These are phyloP conservation scores for Aspergillus tanneri DNA, from an alignment of 2,329 filamentous ascomycete genomes.

Conservation along the genomic window DNA sequence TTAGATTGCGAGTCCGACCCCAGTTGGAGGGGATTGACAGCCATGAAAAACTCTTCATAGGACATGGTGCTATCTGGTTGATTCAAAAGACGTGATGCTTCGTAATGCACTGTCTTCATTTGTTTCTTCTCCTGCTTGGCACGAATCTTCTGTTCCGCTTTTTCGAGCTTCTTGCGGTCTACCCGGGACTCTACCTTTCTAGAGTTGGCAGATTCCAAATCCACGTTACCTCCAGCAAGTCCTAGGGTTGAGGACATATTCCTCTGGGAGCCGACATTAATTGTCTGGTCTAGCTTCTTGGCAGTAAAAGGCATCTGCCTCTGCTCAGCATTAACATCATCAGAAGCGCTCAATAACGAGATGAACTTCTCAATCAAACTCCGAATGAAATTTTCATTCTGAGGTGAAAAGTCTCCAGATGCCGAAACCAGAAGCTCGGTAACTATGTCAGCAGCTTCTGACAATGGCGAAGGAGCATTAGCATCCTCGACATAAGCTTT, in stretches of 20 bases:
- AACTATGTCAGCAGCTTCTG: constrained; percentile 78
- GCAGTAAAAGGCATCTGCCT: constrained; percentile 72
- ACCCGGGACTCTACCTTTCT: constrained; percentile 97
- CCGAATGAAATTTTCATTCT: constrained; percentile 74
- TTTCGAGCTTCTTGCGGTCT: constrained; percentile 97
- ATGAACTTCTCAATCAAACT: constrained; percentile 89
- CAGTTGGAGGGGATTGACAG: constrained; percentile 92
- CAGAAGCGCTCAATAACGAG: constrained; percentile 70
- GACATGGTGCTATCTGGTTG: constrained; percentile 79
- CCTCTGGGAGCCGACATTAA: constrained; percentile 88
- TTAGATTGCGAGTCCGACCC: constrained; percentile 70
- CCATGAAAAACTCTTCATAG: constrained; percentile 99
- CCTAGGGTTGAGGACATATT: constrained; percentile 96
- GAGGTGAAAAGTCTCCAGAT: constrained; percentile 73
- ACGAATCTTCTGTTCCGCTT: constrained; percentile 94
- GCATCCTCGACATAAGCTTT: constrained; percentile 74
- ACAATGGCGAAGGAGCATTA: constrained; percentile 69
- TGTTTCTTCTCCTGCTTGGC: constrained; percentile 98
- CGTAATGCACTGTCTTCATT: constrained; percentile 98
- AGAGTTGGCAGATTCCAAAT: constrained; percentile 87
- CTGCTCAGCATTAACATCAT: constrained; percentile 66
- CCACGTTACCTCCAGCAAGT: constrained; percentile 77
- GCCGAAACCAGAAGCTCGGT: constrained; percentile 90
- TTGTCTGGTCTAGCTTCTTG: constrained; percentile 85
- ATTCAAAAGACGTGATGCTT: constrained; percentile 85